Conservation (phyloP, 2,329 filamentous ascomycete species). For the Diaporthe helianthi region DNA sequence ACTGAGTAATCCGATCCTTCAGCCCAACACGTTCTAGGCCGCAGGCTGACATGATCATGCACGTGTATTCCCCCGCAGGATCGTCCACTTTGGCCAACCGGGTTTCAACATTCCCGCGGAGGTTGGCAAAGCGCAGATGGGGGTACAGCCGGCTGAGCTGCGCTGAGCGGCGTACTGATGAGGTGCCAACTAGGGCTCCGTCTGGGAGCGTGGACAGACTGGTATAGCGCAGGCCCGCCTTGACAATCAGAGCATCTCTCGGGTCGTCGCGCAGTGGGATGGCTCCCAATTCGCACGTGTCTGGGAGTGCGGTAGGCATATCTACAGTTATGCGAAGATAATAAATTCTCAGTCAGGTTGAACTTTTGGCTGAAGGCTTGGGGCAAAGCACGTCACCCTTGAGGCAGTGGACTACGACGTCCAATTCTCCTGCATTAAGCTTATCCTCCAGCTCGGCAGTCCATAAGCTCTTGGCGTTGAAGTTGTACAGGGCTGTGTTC, state of each 20-base stretch:
- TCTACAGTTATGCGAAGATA: background rate
- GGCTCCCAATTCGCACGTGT: background rate
- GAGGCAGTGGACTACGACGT: constrained; percentile 4
- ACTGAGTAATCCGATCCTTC: constrained; percentile 6
- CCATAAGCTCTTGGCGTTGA: constrained; percentile 8
- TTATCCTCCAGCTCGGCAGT: background rate
- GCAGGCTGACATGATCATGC: constrained; percentile 4
- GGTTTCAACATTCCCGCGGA: constrained; percentile 6
- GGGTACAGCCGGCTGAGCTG: constrained; percentile 1
- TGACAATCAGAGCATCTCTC: constrained; percentile 4
- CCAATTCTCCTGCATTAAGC: background rate
- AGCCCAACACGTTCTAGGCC: constrained; percentile 1
- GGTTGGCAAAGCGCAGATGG: background rate
- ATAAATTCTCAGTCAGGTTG: no score
- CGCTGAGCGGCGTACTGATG: constrained; percentile 1
- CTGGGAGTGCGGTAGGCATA: background rate
- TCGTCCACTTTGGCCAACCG: constrained; percentile 1
- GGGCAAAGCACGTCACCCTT: background rate
- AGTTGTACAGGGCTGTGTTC: constrained; percentile 1
- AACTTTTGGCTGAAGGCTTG: no score
- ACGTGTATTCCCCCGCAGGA: background rate
- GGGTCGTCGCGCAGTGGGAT: constrained; percentile 2
- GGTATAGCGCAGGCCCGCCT: constrained; percentile 1
- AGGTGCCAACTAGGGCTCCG: background rate
- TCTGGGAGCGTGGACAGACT: background rate